Evolutionary conservation across 1,284 basidiomycete species (phyloP), one percentile per base, ranked within the genome.

Genomic region (Puccinia novopanici): DNA sequence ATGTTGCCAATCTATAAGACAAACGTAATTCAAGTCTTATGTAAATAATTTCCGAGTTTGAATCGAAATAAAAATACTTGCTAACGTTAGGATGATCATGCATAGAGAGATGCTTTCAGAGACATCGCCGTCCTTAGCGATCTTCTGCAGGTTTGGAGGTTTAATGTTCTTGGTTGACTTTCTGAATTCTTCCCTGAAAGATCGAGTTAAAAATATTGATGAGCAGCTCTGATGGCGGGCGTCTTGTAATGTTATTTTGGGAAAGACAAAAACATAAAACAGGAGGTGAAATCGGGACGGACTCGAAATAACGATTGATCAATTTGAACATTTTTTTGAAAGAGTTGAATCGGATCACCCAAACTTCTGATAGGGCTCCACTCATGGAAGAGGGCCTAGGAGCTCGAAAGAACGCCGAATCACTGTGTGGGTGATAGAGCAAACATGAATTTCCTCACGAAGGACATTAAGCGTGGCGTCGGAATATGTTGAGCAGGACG

Each of bases 241-340:
- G 48, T 17, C 13, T 6, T n/a, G 52, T 48, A n/a, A 4, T 30
- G 0, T 54, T 27, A 13, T 55, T 22, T 30, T 40, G 19, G 9
- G 4, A 52, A 52, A 13, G 19, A 52, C 9, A 52, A 52, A 13
- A 52, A 45, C 6, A n/a, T n/a, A 45, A 34, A 59, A 24, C 17
- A 34, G 13, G 48, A 24, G 48, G 27, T 19, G 61, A 37, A 71
- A 15, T 22, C 13, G 8, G 30, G 30, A 72, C 70, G 22, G 15
- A 71, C 78, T 91, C 89, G 83, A 93, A 92, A 85, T 94, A 95
- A 84, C 94, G 92, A 2, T 92, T 92, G 88, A 94, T 91, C 63
- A 94, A 89, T 77, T 93, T 89, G 86, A 92, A 94, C 61, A 95
- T 89, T 27, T 92, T 90, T 85, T 95, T 95, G 82, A 95, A 89